Evolutionary conservation across 371 early-diverging fungal genomes (phyloP), one percentile per base, ranked within the genome.

Genomic region (Lichtheimia ramosa): DNA sequence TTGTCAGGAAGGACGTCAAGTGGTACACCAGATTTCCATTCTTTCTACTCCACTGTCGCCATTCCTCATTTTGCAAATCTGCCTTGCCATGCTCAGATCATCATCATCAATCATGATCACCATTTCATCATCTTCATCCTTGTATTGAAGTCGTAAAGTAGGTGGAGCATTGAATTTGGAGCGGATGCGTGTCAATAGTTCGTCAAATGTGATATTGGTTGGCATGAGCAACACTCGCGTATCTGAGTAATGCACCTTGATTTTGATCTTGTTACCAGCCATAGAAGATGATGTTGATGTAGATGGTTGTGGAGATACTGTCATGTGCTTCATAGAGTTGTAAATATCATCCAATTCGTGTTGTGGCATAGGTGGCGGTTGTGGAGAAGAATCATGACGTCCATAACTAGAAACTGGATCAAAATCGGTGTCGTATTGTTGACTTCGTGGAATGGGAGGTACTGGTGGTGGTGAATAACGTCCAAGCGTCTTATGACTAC

Each of bases 31-130:
- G 27, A 55, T 55, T 20, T 55, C 56, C 56, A 55, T 55, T 16
- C 56, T 18, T 23, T 55, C 56, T 10, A 21, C 15, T 13, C 14
- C 27, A 20, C 24, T 24, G 10, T 46, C 46, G n/a, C 56, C 43
- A 15, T 43, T 55, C 20, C 56, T 41, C 56, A 55, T 55, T 27
- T 41, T 55, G 6, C 43, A 55, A 16, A 55, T 55, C 43, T 55
- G 88, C 60, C 85, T 76, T 28, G 94, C 95, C 73, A 95, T 86
- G 59, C 89, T 85, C 66, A 93, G 82, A 75, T 97, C 96, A 59
- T 96, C 97, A 34, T 95, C 86, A 70, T 96, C 96, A 21, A 90
- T 90, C 87, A 97, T 92, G 42, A 89, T 70, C 14, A 96, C 90
- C 68, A 90, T 75, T 61, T 91, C 92, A 56, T 89, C 85, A 51